A percentile compares a stretch with the other conserved stretches of the same genome.
Conservation (phyloP, 2,329 filamentous ascomycete species). For the Diaporthe velutina region DNA sequence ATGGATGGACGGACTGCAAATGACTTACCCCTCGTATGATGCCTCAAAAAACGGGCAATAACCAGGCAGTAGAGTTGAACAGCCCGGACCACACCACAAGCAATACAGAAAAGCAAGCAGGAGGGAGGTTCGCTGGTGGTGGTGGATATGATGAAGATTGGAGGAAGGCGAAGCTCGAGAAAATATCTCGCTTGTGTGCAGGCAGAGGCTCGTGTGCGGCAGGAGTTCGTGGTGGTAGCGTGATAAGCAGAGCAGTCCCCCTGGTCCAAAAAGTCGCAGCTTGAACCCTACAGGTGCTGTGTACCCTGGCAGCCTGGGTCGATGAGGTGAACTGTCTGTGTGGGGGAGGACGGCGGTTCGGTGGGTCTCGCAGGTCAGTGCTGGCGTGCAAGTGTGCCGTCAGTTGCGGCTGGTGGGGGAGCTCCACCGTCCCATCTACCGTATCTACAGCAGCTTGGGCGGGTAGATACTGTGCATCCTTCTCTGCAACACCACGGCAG, state of each 20-base stretch:
- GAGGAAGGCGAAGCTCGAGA: conserved; percentile 3
- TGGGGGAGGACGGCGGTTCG: background rate
- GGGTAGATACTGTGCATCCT: background rate
- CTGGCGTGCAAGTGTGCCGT: background rate
- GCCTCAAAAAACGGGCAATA: background rate
- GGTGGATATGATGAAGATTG: background rate
- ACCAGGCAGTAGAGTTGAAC: background rate
- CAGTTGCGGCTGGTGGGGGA: conserved; percentile 4
- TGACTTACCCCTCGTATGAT: background rate
- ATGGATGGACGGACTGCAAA: background rate
- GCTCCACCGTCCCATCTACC: background rate
- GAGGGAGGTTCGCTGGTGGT: background rate
- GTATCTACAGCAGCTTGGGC: background rate
- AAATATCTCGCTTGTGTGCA: conserved; percentile 18
- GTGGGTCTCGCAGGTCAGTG: conserved; percentile 3
- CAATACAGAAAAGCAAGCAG: background rate
- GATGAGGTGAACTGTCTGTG: conserved; percentile 24
- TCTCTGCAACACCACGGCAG: background rate
- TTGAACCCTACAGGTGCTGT: conserved; percentile 22
- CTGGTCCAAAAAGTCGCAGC: conserved; percentile 2
- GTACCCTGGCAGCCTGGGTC: background rate
- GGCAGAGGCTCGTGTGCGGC: background rate
- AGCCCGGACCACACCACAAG: background rate
- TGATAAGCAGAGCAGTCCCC: conserved; percentile 22
- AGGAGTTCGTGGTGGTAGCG: background rate